These are phyloP conservation scores for Colletotrichum sublineola DNA, from an alignment of 2,329 filamentous ascomycete genomes.

Conservation along the genomic window DNA sequence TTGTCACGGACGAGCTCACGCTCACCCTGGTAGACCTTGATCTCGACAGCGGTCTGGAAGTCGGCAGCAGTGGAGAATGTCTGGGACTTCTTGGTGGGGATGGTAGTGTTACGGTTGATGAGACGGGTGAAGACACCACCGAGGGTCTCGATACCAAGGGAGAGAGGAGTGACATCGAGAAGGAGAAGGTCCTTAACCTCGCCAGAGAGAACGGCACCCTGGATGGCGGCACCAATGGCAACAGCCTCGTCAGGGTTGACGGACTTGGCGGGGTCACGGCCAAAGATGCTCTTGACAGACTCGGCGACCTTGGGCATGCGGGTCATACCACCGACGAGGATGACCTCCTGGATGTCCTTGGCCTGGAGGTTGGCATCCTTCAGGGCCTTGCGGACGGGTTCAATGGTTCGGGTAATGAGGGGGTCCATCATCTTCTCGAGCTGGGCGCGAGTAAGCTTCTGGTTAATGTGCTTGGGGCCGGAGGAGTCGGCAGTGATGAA, in stretches of 20 bases:
- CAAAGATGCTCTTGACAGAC: conserved; percentile 97
- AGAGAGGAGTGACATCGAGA: conserved; percentile 94
- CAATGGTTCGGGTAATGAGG: conserved; percentile 86
- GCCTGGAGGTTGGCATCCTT: conserved; percentile 94
- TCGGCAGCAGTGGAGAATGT: conserved; percentile 97
- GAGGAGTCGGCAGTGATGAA: conserved; percentile 98
- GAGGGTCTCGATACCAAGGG: conserved; percentile 97
- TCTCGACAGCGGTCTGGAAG: conserved; percentile 98
- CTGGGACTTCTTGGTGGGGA: conserved; percentile 99
- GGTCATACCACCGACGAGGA: conserved; percentile 98
- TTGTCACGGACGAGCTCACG: conserved; percentile 99
- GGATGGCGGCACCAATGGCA: conserved; percentile 95
- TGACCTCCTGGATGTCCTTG: conserved; percentile 97
- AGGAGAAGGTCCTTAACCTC: conserved; percentile 97
- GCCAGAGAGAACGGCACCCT: conserved; percentile 95
- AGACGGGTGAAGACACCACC: conserved; percentile 97
- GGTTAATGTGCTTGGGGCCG: conserved; percentile 98
- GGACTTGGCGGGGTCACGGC: conserved; percentile 95
- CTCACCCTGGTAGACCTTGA: conserved; percentile 99
- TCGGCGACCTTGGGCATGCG: conserved; percentile 99
- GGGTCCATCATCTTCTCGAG: conserved; percentile 94
- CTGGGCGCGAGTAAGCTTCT: conserved; percentile 91
- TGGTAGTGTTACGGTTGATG: conserved; percentile 99
- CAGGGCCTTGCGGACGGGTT: conserved; percentile 94
- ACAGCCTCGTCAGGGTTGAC: conserved; percentile 99